phyloP scores from a whole-genome alignment of 257 asterid genomes.

The Solanum stenotomum region DNA sequence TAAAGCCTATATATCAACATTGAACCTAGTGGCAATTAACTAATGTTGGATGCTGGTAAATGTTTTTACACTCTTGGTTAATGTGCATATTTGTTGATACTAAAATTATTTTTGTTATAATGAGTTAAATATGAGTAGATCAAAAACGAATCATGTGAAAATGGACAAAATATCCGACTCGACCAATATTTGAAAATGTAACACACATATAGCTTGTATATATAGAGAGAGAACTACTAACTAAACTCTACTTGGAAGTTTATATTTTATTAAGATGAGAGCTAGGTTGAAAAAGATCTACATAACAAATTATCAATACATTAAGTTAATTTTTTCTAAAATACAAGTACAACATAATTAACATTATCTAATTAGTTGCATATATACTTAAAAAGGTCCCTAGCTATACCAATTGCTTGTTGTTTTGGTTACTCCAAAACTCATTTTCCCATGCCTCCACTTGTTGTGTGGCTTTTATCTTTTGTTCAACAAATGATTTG shows the following conservation, averaged over 20 bases:
- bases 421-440: slow-evolving; percentile 41
- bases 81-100: too few species aligned
- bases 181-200: not conserved
- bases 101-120: too few species aligned
- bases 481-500: slow-evolving; percentile 31
- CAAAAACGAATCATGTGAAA: too few species aligned
- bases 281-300: not conserved
- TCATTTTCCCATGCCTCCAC: slow-evolving; percentile 71
- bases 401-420: not conserved
- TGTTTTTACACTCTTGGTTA: not conserved
- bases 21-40: too few species aligned
- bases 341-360: not conserved
- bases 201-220: too few species aligned
- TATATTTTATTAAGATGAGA: not conserved
- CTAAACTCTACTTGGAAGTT: not conserved
- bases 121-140: not conserved
- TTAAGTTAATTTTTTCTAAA: not conserved
- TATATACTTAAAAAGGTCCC: not conserved
- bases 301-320: not conserved
- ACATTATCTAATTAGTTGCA: not conserved
- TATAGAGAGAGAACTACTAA: not conserved
- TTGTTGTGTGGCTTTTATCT: slow-evolving; percentile 28
- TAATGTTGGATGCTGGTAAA: too few species aligned
- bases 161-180: not conserved
- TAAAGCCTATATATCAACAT: too few species aligned